Conservation (phyloP, 305 asterid species). For the Fraxinus greggii region DNA sequence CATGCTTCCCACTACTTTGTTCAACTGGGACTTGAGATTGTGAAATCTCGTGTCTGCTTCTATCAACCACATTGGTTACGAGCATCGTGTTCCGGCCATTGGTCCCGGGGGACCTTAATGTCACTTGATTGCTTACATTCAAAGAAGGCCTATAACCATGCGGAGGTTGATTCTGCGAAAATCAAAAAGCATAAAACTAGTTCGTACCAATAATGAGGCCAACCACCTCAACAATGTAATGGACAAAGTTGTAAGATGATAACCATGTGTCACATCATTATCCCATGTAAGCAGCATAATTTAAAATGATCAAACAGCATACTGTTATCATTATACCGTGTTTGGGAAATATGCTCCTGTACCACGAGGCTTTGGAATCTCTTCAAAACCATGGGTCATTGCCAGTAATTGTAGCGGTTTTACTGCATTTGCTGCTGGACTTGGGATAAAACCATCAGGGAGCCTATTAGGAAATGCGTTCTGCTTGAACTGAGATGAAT, state of each 20-base stretch:
- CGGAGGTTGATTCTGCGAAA: constrained; percentile 44
- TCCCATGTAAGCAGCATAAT: constrained; percentile 4
- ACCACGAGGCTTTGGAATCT: constrained; percentile 67
- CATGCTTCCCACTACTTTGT: constrained; percentile 6
- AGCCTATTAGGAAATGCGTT: constrained; percentile 20
- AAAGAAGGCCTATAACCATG: constrained; percentile 46
- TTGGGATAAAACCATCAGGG: constrained; percentile 11
- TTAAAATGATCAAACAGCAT: constrained; percentile 5
- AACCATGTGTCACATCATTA: constrained; percentile 3
- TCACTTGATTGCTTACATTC: constrained; percentile 42
- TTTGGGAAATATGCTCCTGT: constrained; percentile 78
- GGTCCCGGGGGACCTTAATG: constrained; percentile 38
- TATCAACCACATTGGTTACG: constrained; percentile 32
- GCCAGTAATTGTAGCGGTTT: constrained; percentile 41
- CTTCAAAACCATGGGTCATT: constrained; percentile 48
- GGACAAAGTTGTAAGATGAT: neutral
- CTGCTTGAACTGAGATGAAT: constrained; percentile 17
- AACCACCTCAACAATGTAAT: neutral
- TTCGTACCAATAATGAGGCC: constrained; percentile 20
- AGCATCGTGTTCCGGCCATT: constrained; percentile 32
- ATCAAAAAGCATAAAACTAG: neutral
- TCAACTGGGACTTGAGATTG: constrained; percentile 34
- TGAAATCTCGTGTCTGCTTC: constrained; percentile 39
- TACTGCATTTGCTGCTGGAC: constrained; percentile 29
- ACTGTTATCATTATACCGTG: constrained; percentile 41